Conservation (phyloP, 1,284 basidiomycete genomes). For the Phenoliferia sp. region DNA sequence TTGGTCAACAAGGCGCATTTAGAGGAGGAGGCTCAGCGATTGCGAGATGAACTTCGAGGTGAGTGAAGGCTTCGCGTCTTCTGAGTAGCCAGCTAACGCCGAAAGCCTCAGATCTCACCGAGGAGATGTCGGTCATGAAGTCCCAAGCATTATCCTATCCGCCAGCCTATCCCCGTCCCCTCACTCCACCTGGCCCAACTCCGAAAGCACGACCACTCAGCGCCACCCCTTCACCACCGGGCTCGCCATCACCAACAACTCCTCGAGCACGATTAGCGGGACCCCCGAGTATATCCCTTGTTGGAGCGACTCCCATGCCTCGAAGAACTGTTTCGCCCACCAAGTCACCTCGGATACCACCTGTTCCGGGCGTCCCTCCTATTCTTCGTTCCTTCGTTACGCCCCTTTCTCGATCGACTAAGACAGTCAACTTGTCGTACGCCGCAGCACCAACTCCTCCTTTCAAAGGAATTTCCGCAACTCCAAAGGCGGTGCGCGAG, state of each 20-base stretch:
- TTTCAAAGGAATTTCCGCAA: background rate
- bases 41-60: constrained; percentile 93
- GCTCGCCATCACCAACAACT: background rate
- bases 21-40: constrained; percentile 85
- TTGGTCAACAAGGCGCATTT: constrained; percentile 82
- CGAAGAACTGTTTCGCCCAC: background rate
- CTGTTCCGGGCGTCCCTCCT: background rate
- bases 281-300: background rate
- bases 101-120: constrained; percentile 17
- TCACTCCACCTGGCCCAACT: constrained; percentile 11
- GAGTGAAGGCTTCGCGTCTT: constrained; percentile 28
- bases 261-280: background rate
- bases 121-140: constrained; percentile 21
- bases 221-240: background rate
- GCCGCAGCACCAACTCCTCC: background rate
- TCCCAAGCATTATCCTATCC: background rate
- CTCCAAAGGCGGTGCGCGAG: constrained; percentile 9
- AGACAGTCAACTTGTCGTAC: background rate
- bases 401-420: constrained; percentile 8
- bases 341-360: background rate
- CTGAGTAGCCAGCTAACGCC: background rate
- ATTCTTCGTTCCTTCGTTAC: background rate
- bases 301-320: background rate
- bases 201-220: constrained; percentile 1
- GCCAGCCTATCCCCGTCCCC: constrained; percentile 3